Conservation (phyloP, 2,329 filamentous ascomycete genomes). For the Penicillium sp. region DNA sequence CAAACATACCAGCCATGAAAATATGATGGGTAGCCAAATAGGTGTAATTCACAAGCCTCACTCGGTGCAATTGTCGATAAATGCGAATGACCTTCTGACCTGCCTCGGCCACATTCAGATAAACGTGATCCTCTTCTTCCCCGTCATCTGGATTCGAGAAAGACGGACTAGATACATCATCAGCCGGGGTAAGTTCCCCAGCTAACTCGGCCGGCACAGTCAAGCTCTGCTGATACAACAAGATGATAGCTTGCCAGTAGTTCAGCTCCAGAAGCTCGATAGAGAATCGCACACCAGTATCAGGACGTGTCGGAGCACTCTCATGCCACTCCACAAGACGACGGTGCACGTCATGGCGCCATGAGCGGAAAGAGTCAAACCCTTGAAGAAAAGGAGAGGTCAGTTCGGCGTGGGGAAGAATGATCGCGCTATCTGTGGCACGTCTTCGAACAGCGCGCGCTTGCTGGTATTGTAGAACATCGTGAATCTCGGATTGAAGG, state of each 20-base stretch:
- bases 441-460: conserved; percentile 72
- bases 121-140: conserved; percentile 85
- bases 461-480: conserved; percentile 90
- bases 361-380: conserved; percentile 82
- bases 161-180: conserved; percentile 59
- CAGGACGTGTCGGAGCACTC: conserved; percentile 70
- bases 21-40: conserved; percentile 94
- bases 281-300: conserved; percentile 86
- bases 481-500: conserved; percentile 90
- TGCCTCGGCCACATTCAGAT: conserved; percentile 91
- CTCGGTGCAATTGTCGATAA: conserved; percentile 84
- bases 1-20: conserved; percentile 83
- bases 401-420: conserved; percentile 74
- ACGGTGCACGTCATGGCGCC: conserved; percentile 83
- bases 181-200: conserved; percentile 66
- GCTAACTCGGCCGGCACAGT: conserved; percentile 83
- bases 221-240: conserved; percentile 89
- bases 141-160: conserved; percentile 46
- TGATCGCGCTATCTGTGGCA: conserved; percentile 64
- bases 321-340: conserved; percentile 85
- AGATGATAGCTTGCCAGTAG: conserved; percentile 96
- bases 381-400: conserved; percentile 81
- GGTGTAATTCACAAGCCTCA: conserved; percentile 91
- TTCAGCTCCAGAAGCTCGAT: conserved; percentile 90
- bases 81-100: conserved; percentile 89